A percentile compares a stretch with the other conserved stretches of the same genome.
These are phyloP conservation scores for Melastoma malabathricum DNA, from an alignment of 345 rosid genomes.

Conservation along the genomic window DNA sequence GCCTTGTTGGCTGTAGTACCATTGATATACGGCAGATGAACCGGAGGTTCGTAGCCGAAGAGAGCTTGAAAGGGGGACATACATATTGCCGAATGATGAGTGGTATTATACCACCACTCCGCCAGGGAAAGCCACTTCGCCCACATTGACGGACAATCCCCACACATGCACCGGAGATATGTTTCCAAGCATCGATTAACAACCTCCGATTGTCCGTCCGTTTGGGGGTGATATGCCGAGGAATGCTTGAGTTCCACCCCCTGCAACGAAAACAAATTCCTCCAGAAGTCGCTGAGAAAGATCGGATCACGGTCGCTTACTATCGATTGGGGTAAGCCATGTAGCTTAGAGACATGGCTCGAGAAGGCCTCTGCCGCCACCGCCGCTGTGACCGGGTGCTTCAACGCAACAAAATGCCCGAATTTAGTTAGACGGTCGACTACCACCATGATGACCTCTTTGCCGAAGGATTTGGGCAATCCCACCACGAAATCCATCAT, in stretches of 20 bases:
- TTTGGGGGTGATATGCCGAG: too few species aligned
- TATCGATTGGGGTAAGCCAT: not conserved
- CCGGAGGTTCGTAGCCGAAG: too few species aligned
- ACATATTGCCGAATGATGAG: not conserved
- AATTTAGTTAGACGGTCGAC: slow-evolving; percentile 2
- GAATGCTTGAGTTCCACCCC: not conserved
- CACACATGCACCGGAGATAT: not conserved
- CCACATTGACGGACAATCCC: not conserved
- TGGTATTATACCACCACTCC: slow-evolving; percentile 4
- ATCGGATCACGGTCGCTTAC: not conserved
- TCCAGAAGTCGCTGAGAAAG: not conserved
- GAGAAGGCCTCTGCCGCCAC: not conserved
- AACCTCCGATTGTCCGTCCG: too few species aligned
- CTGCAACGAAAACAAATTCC: not conserved
- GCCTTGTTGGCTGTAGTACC: too few species aligned
- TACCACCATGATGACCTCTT: not conserved
- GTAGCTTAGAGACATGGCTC: not conserved
- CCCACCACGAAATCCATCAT: too few species aligned
- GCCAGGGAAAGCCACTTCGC: not conserved
- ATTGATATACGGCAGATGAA: too few species aligned
- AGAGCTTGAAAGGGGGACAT: not conserved
- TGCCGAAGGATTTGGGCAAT: too few species aligned
- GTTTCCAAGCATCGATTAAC: too few species aligned
- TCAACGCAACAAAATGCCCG: not conserved
- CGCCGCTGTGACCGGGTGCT: not conserved